A percentile compares a stretch with the other conserved stretches of the same genome.
phyloP scores from a whole-genome alignment of 495 filamentous ascomycete genomes.

The Penicillium desertorum region DNA sequence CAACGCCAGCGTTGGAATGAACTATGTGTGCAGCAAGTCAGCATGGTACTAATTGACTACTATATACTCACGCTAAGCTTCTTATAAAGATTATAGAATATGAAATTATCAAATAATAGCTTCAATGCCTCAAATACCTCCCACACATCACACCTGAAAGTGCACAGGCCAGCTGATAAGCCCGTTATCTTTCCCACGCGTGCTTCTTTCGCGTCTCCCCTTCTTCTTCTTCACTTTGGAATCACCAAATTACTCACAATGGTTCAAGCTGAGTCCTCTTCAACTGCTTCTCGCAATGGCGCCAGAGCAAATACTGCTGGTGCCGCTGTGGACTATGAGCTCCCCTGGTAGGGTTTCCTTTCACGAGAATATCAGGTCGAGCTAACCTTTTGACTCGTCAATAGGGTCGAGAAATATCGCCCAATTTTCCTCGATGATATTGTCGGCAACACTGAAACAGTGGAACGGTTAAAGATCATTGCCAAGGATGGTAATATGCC shows the following conservation, averaged over 20 bases:
- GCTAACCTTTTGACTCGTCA: constrained; percentile 9
- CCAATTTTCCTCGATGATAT: constrained; percentile 93
- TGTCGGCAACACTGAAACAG: constrained; percentile 95
- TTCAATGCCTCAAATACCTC: not conserved
- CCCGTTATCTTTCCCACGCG: constrained; percentile 23
- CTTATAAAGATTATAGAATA: not conserved
- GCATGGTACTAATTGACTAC: not conserved
- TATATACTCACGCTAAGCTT: not conserved
- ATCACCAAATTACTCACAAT: constrained; percentile 26
- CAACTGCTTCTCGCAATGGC: constrained; percentile 62
- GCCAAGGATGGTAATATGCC: constrained; percentile 99
- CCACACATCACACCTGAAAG: not conserved
- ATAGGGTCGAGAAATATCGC: constrained; percentile 97
- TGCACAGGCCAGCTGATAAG: constrained; percentile 20
- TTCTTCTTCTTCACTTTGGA: constrained; percentile 6
- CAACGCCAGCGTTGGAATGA: not conserved
- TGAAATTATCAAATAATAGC: not conserved
- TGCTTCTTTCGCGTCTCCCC: constrained; percentile 34
- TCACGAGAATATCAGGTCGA: constrained; percentile 11
- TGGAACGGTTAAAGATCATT: constrained; percentile 97
- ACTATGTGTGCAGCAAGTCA: not conserved
- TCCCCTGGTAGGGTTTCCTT: constrained; percentile 72
- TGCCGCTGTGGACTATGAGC: constrained; percentile 69
- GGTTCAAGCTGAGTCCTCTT: constrained; percentile 73
- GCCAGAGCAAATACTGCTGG: constrained; percentile 62